Evolutionary conservation across 2,329 filamentous ascomycete species (phyloP), one percentile per base, ranked within the genome.

Genomic region (Grosmannia huntii): DNA sequence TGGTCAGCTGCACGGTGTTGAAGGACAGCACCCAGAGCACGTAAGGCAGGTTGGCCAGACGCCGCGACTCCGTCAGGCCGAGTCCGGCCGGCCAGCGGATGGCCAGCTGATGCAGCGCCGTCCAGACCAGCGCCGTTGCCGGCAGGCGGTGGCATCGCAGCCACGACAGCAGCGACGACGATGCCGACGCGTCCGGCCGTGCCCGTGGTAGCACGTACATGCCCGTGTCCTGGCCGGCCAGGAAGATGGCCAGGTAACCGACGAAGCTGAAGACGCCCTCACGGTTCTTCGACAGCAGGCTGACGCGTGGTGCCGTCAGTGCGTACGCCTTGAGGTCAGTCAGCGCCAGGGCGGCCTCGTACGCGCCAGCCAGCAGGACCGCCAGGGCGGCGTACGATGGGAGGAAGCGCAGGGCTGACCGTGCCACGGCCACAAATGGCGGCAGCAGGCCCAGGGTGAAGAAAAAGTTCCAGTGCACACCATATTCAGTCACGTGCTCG

Each of bases 381-480:
- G 89, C 84, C 31, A 96, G 78, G 1, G 81, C 75, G 19, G 90
- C 86, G 66, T 90, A 92, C 0, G 88, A 92, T 3, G 88, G 87
- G 4, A 95, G 72, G 58, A 87, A 67, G 19, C 78, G 76, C 59
- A 92, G 81, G 0, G 85, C 74, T 0, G 86, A 81, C 68, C 95
- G 89, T 61, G 92, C 89, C 0, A 94, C 70, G 31, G 92, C 90
- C 56, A 95, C 84, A 66, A 95, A 95, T 0, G 91, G 91, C 0
- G 92, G 90, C 27, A 99, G 74, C 53, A 96, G 81, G 6, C 85
- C 91, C 11, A 99, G 77, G 0, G 94, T 99, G 73, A 97, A 97
- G 78, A 99, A 99, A 72, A 99, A 99, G 71, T 99, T 99, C 94
- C 94, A 99, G 71, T 99, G 94, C 11, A 99, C 89, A 50, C 94